These are phyloP conservation scores for Sphaerulina musiva DNA, from an alignment of 2,329 filamentous ascomycete genomes.

Conservation along the genomic window DNA sequence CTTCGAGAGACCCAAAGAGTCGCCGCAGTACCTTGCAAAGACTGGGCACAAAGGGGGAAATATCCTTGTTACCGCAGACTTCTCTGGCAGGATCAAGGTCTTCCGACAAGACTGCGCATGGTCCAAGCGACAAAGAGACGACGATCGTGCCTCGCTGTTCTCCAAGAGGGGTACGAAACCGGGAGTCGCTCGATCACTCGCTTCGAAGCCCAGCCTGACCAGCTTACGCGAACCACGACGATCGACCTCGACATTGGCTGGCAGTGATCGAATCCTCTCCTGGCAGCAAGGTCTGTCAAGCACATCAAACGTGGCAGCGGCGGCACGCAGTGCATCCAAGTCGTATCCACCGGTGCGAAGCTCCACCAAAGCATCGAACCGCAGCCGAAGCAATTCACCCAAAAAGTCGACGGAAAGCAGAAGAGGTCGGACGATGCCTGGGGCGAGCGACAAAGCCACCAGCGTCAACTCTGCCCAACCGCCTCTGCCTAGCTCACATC, in stretches of 20 bases:
- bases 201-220: slow-evolving; percentile 35
- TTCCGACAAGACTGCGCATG: slow-evolving; percentile 92
- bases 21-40: slow-evolving; percentile 69
- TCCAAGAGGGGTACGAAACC: slow-evolving; percentile 56
- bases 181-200: slow-evolving; percentile 44
- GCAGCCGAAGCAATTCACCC: slow-evolving; percentile 44
- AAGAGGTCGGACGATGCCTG: slow-evolving; percentile 10
- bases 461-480: not conserved
- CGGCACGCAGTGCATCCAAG: slow-evolving; percentile 12
- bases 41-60: slow-evolving; percentile 73
- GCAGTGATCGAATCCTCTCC: slow-evolving; percentile 72
- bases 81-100: slow-evolving; percentile 81
- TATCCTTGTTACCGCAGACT: slow-evolving; percentile 87
- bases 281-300: slow-evolving; percentile 70
- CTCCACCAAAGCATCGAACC: slow-evolving; percentile 16
- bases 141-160: slow-evolving; percentile 68
- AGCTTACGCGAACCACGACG: slow-evolving; percentile 28
- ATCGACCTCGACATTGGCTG: slow-evolving; percentile 36
- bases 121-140: slow-evolving; percentile 63
- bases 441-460: not conserved
- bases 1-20: slow-evolving; percentile 48
- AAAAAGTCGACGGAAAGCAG: slow-evolving; percentile 36
- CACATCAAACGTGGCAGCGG: slow-evolving; percentile 44
- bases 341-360: slow-evolving; percentile 5
- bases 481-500: slow-evolving; percentile 8